Conservation (phyloP, 805 yeast genomes). For the Torulaspora franciscae region DNA sequence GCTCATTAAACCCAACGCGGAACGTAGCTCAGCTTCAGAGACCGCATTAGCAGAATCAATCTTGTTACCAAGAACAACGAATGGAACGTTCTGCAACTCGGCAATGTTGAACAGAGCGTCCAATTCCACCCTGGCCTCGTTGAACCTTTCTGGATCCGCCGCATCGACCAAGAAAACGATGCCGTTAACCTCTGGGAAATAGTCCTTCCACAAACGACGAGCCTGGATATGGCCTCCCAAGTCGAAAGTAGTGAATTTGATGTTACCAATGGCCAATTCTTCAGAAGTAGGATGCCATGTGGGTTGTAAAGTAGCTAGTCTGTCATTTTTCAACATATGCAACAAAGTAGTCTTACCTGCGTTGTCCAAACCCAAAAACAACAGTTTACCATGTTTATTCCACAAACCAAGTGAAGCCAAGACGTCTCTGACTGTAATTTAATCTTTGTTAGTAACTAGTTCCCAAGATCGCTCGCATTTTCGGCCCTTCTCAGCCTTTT, state of each 20-base stretch:
- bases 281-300: constrained; percentile 98
- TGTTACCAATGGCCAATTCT: constrained; percentile 93
- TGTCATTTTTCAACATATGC: constrained; percentile 87
- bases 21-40: constrained; percentile 87
- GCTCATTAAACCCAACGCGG: constrained; percentile 77
- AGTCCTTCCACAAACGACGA: constrained; percentile 98
- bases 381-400: constrained; percentile 94
- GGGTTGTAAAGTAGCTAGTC: constrained; percentile 96
- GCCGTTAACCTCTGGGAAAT: constrained; percentile 98
- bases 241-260: constrained; percentile 95
- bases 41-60: constrained; percentile 93
- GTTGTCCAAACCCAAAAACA: constrained; percentile 93
- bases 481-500: neutral
- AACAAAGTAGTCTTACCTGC: constrained; percentile 94
- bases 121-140: constrained; percentile 90
- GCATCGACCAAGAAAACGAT: constrained; percentile 95
- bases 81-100: constrained; percentile 85
- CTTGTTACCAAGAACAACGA: constrained; percentile 91
- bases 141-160: constrained; percentile 92
- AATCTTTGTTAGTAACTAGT: constrained; percentile 12
- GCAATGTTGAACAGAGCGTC: constrained; percentile 90
- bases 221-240: constrained; percentile 99
- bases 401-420: constrained; percentile 74
- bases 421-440: constrained; percentile 56
- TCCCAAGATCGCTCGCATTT: neutral